Evolutionary conservation across 2,329 filamentous ascomycete species (phyloP).

Genomic region (Beauveria pseudobassiana): DNA sequence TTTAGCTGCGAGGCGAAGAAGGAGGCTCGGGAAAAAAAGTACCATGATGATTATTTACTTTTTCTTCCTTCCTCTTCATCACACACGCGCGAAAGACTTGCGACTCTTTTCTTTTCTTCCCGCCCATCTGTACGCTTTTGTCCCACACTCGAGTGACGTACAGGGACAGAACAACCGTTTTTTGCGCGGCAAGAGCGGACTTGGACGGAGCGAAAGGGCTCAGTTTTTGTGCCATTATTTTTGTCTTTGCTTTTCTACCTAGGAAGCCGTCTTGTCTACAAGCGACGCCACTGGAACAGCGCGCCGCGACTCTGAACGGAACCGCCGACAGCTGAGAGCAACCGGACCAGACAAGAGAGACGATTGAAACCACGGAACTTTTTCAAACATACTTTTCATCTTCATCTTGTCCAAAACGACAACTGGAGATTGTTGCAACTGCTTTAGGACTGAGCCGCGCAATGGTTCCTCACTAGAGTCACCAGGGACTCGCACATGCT

Average conservation of each 20-base stretch:
- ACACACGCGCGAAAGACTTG: background rate
- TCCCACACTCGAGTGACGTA: background rate
- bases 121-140: background rate
- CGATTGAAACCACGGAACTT: too few species aligned
- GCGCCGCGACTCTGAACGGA: background rate
- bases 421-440: too few species aligned
- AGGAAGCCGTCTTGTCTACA: too few species aligned
- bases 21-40: background rate
- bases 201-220: background rate
- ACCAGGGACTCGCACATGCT: background rate
- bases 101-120: background rate
- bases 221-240: background rate
- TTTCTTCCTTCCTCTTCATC: background rate
- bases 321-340: too few species aligned
- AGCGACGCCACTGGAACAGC: background rate
- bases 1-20: background rate
- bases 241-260: background rate
- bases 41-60: background rate
- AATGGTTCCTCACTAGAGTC: conserved; percentile 6
- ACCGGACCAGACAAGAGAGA: too few species aligned
- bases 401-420: too few species aligned
- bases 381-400: too few species aligned
- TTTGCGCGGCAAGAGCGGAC: background rate
- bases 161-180: background rate
- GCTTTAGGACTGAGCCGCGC: background rate